phyloP scores from a whole-genome alignment of 129 eudicot genomes.

The Chrysanthemum seticuspe region DNA sequence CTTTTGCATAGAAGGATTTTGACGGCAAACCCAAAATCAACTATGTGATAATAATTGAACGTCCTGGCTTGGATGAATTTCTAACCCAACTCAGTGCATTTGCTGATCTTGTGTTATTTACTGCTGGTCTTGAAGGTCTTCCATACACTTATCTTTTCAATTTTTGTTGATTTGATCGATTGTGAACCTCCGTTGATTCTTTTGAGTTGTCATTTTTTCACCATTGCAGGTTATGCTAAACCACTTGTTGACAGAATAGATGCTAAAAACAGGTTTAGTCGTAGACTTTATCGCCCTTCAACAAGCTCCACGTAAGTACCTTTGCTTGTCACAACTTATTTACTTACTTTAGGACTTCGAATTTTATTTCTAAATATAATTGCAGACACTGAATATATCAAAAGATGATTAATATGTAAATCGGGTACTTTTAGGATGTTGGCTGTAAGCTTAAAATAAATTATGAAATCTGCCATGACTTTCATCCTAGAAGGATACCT shows the following conservation, averaged over 20 bases:
- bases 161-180: not conserved
- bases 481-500: no score
- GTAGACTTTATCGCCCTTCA: constrained; percentile 90
- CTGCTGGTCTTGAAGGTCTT: constrained; percentile 98
- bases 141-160: not conserved
- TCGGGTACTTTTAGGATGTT: no score
- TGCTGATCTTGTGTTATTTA: constrained; percentile 90
- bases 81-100: constrained; percentile 73
- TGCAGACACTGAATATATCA: no score
- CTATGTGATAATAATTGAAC: constrained; percentile 96
- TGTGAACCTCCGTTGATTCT: constrained; percentile 9
- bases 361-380: no score
- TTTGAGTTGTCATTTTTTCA: constrained; percentile 10
- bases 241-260: constrained; percentile 98
- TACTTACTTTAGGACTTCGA: not conserved
- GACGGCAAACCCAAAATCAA: constrained; percentile 95
- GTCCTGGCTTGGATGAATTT: constrained; percentile 90
- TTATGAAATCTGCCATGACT: no score
- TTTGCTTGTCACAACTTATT: constrained; percentile 1
- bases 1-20: constrained; percentile 55
- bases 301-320: constrained; percentile 88
- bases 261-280: constrained; percentile 57
- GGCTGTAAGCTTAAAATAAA: no score
- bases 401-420: no score
- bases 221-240: constrained; percentile 82